These are phyloP conservation scores for Spatholobus suberectus DNA, from an alignment of 306 rosid genomes.

Conservation along the genomic window DNA sequence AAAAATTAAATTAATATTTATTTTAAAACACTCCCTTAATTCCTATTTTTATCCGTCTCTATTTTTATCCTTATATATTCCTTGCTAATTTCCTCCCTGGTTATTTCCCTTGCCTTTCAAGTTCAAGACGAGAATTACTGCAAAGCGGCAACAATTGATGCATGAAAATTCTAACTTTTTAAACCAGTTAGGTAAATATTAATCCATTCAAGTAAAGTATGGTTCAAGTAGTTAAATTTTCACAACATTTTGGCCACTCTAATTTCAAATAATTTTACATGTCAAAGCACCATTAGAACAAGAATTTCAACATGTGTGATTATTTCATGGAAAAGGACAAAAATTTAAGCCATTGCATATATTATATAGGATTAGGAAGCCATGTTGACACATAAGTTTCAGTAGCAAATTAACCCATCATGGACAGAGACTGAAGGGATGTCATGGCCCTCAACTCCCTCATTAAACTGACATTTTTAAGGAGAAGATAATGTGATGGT, in stretches of 20 bases:
- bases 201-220: conserved; percentile 4
- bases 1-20: too few species aligned
- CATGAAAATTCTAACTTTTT: too few species aligned
- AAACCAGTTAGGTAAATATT: too few species aligned
- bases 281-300: not conserved
- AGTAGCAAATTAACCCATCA: conserved; percentile 12
- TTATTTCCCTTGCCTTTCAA: too few species aligned
- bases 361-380: conserved; percentile 8
- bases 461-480: conserved; percentile 17
- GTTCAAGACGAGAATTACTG: too few species aligned
- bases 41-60: too few species aligned
- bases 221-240: not conserved
- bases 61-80: too few species aligned
- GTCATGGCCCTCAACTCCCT: conserved; percentile 28
- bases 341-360: conserved; percentile 15
- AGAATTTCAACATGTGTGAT: not conserved
- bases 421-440: conserved; percentile 29
- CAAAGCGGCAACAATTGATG: too few species aligned
- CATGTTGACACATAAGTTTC: conserved; percentile 13
- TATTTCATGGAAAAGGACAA: not conserved
- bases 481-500: conserved; percentile 39
- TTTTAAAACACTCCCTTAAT: too few species aligned
- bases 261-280: not conserved
- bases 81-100: too few species aligned
- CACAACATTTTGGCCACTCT: conserved; percentile 17